Conservation (phyloP, 2,329 filamentous ascomycete species). For the Cladosporium sp. region DNA sequence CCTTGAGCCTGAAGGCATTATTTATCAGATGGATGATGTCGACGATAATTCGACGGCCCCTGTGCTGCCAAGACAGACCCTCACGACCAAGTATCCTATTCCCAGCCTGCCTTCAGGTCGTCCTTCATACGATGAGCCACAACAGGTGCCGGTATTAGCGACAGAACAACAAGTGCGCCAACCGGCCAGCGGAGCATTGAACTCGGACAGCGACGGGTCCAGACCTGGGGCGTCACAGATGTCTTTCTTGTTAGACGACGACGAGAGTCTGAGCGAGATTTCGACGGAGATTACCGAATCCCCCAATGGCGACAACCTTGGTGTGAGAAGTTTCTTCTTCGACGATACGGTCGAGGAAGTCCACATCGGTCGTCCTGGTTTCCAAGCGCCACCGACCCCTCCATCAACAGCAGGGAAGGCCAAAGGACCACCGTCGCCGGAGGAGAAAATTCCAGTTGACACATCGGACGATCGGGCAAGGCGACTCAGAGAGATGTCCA, state of each 20-base stretch:
- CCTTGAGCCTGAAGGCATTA: not conserved
- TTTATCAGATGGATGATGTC: conserved; percentile 7
- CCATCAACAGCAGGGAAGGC: conserved; percentile 36
- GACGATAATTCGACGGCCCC: conserved; percentile 15
- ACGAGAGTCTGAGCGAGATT: conserved; percentile 53
- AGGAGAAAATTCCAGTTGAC: conserved; percentile 8
- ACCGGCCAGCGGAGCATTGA: not conserved
- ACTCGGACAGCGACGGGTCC: conserved; percentile 1
- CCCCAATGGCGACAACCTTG: conserved; percentile 36
- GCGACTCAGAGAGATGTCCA: not conserved
- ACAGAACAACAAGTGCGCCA: not conserved
- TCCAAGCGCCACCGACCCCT: conserved; percentile 36
- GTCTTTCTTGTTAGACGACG: conserved; percentile 53
- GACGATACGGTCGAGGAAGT: conserved; percentile 40
- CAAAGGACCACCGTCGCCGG: conserved; percentile 19
- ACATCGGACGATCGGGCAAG: not conserved
- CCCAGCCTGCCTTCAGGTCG: conserved; percentile 5
- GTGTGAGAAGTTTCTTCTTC: conserved; percentile 47
- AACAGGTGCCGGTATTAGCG: not conserved
- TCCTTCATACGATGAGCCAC: not conserved
- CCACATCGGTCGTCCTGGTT: conserved; percentile 34
- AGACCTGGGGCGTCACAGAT: conserved; percentile 20
- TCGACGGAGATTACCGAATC: conserved; percentile 51
- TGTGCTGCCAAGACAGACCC: conserved; percentile 14
- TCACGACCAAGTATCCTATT: conserved; percentile 17